Evolutionary conservation across 441 rosid genomes (phyloP).

Genomic region (Pelargonium cotyledonis): DNA sequence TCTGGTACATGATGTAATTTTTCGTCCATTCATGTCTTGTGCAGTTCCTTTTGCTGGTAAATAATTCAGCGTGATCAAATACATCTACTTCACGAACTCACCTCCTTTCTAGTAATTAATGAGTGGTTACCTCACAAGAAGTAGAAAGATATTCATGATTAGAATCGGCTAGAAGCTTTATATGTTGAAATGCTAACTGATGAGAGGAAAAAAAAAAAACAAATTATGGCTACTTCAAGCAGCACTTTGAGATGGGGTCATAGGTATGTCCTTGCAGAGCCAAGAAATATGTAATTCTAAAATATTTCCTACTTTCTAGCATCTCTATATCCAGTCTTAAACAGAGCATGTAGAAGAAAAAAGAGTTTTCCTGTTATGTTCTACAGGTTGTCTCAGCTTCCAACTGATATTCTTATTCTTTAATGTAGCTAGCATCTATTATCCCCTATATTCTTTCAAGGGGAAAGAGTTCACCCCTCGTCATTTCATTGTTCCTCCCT

Average conservation of each 20-base stretch:
- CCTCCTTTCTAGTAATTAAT: neutral
- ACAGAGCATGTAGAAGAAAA: neutral
- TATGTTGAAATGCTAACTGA: neutral
- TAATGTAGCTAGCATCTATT: neutral
- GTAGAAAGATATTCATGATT: neutral
- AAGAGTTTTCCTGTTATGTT: constrained; percentile 1
- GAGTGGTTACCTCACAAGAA: neutral
- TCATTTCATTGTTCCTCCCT: neutral
- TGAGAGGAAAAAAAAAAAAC: neutral
- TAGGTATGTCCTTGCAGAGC: neutral
- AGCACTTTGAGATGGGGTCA: no score
- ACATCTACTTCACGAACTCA: neutral
- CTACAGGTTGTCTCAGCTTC: neutral
- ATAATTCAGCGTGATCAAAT: neutral
- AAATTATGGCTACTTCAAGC: neutral
- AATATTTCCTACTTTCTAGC: neutral
- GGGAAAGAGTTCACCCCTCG: neutral
- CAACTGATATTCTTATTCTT: neutral
- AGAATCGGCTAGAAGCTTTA: neutral
- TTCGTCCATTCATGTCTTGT: neutral
- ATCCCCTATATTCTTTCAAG: neutral
- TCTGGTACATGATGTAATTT: constrained; percentile 11
- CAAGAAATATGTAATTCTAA: neutral
- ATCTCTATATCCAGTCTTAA: neutral
- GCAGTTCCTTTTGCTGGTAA: neutral